These are phyloP conservation scores for Magnolia changhungtana DNA, from an alignment of 164 flowering plant genomes.

Conservation along the genomic window DNA sequence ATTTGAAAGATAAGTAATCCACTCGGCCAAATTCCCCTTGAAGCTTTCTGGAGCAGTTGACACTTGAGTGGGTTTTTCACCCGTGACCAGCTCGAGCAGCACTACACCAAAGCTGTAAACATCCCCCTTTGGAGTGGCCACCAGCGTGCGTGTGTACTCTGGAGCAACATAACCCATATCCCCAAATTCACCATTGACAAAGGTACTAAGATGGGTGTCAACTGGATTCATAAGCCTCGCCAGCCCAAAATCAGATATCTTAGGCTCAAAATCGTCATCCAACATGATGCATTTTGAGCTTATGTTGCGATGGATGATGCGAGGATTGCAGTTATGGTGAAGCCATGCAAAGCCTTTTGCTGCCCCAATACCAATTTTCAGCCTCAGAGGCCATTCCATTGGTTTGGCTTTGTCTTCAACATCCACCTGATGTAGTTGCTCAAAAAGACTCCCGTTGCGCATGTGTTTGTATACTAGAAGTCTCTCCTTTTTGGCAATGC, in stretches of 20 bases:
- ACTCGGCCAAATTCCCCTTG: slow-evolving; percentile 22
- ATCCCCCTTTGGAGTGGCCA: slow-evolving; percentile 28
- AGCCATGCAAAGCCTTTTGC: slow-evolving; percentile 30
- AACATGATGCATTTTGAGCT: slow-evolving; percentile 25
- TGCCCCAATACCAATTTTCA: slow-evolving; percentile 18
- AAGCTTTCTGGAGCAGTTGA: slow-evolving; percentile 20
- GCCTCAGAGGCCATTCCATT: slow-evolving; percentile 23
- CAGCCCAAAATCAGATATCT: slow-evolving; percentile 23
- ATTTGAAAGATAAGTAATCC: slow-evolving; percentile 15
- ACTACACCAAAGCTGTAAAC: slow-evolving; percentile 26
- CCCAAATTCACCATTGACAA: slow-evolving; percentile 23
- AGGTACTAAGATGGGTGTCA: slow-evolving; percentile 24
- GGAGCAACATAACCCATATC: slow-evolving; percentile 29
- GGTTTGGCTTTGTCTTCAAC: not conserved
- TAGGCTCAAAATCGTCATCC: slow-evolving; percentile 22
- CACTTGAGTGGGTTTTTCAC: slow-evolving; percentile 20
- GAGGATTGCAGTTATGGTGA: slow-evolving; percentile 23
- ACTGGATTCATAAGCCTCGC: slow-evolving; percentile 30
- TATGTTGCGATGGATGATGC: slow-evolving; percentile 21
- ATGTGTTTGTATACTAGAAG: slow-evolving; percentile 35
- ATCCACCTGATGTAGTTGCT: slow-evolving; percentile 18
- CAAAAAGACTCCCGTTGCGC: slow-evolving; percentile 30
- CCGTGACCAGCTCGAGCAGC: slow-evolving; percentile 23
- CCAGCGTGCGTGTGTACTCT: slow-evolving; percentile 21
- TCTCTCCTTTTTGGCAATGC: slow-evolving; percentile 31